Percentiles rank a stretch among this genome's conserved stretches.
Conservation (phyloP, 2,329 filamentous ascomycete genomes). For the Trichophyton verrucosum region DNA sequence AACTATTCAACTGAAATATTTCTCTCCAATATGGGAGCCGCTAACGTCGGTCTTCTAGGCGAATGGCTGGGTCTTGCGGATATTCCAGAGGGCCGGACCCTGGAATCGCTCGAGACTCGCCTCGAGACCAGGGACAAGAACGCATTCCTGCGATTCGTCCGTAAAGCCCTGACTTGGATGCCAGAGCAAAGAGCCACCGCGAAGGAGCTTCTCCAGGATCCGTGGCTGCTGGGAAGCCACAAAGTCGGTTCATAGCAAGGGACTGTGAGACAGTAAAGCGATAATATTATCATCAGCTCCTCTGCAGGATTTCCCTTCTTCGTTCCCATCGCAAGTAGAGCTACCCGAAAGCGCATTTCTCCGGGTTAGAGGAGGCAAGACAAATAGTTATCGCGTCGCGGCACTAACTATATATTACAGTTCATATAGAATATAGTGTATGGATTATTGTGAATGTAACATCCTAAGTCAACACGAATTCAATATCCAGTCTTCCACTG, state of each 20-base stretch:
- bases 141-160: constrained; percentile 25
- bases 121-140: constrained; percentile 10
- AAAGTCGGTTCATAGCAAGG: not conserved
- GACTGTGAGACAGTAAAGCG: too few relatives aligned
- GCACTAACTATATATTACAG: not conserved
- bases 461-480: too few relatives aligned
- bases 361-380: too few relatives aligned
- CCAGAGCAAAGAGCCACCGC: constrained; percentile 26
- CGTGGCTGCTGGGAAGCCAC: constrained; percentile 3
- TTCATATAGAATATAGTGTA: not conserved
- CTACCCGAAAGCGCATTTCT: not conserved
- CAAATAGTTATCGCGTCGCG: too few relatives aligned
- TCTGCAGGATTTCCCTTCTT: too few relatives aligned
- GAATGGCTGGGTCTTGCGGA: constrained; percentile 20
- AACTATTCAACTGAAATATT: not conserved
- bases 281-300: too few relatives aligned
- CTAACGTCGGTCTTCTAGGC: constrained; percentile 12
- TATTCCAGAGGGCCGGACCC: constrained; percentile 17
- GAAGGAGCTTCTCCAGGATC: constrained; percentile 2
- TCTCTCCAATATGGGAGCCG: not conserved
- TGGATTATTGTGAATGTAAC: not conserved
- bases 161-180: constrained; percentile 26
- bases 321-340: not conserved
- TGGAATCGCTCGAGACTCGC: not conserved
- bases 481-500: not conserved